Base-by-base conservation (phyloP, 2,329 filamentous ascomycete genomes). In the Paecilomyces sp. region DNA sequence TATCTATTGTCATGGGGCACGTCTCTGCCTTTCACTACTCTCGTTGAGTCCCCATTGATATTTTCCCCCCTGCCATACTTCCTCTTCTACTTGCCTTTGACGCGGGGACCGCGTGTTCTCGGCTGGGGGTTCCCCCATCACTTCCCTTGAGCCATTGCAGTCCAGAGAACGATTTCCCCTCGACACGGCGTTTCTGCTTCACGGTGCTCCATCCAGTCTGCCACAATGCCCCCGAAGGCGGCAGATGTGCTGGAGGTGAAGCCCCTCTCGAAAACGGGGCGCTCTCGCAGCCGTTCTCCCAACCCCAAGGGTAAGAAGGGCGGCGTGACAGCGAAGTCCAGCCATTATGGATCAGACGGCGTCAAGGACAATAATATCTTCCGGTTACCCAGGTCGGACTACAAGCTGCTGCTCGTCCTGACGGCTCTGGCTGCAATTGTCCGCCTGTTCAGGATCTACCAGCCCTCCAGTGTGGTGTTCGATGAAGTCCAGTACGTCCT, bases 401-500 rank as follows among this genome's bases (percentile, higher is more conserved):
- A 94, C 79, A 85, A 90, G 76, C 76, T 91, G 63, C 82, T 95
- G 74, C 78, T 85, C 22, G 77, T 83, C 56, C 77, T 97, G 66
- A 96, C 91, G 57, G 66, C 92, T 18, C 68, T 97, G 64, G 90
- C 90, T 56, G 83, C 88, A 58, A 79, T 88, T 65, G 91, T 99
- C 65, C 90, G 94, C 65, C 79, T 97, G 64, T 99, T 96, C 82
- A 88, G 91, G 72, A 97, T 99, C 79, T 97, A 95, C 75, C 91
- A 97, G 75, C 94, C 94, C 59, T 89, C 87, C 70, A 97, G 92
- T 70, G 94, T 99, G 62, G 94, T 99, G 66, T 99, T 99, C 75
- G 94, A 99, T 76, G 94, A 99, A 81, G 94, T 99, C 75, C 94
- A 99, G 92, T 96, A 85, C 75, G 91, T 87, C 60, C 25, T 59